Conservation (phyloP, 768 basidiomycete species). For the Calocera viscosa region DNA sequence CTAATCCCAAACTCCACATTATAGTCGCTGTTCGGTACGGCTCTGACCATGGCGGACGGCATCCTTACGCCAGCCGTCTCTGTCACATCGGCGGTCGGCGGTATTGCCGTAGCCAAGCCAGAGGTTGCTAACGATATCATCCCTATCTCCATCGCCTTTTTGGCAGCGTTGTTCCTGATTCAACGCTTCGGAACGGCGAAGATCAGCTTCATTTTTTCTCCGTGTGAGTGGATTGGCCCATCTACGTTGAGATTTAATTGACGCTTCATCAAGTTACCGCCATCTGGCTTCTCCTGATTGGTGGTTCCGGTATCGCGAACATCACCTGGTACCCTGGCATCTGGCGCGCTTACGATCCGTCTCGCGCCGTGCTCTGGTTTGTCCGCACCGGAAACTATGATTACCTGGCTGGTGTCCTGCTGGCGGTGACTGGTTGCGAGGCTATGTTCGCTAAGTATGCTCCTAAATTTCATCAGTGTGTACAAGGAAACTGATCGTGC, state of each 20-base stretch:
- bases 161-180: conserved; percentile 43
- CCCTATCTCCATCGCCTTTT: conserved; percentile 49
- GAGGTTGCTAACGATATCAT: conserved; percentile 36
- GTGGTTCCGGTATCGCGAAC: conserved; percentile 45
- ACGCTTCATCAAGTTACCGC: conserved; percentile 33
- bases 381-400: conserved; percentile 52
- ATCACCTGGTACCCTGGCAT: conserved; percentile 43
- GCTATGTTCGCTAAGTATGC: conserved; percentile 54
- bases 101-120: conserved; percentile 51
- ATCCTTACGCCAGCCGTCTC: conserved; percentile 58
- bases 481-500: no score
- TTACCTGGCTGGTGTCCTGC: conserved; percentile 48
- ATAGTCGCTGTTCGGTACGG: conserved; percentile 51
- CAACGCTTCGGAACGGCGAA: conserved; percentile 49
- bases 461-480: no score
- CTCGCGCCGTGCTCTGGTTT: conserved; percentile 51
- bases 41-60: conserved; percentile 55
- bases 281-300: conserved; percentile 45
- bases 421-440: conserved; percentile 59
- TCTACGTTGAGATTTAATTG: background rate
- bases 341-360: conserved; percentile 55
- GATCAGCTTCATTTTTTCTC: conserved; percentile 44
- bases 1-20: background rate
- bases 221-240: conserved; percentile 28
- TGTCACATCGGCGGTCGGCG: conserved; percentile 52